phyloP scores from a whole-genome alignment of 495 filamentous ascomycete species.

The Bombardia bombarda region DNA sequence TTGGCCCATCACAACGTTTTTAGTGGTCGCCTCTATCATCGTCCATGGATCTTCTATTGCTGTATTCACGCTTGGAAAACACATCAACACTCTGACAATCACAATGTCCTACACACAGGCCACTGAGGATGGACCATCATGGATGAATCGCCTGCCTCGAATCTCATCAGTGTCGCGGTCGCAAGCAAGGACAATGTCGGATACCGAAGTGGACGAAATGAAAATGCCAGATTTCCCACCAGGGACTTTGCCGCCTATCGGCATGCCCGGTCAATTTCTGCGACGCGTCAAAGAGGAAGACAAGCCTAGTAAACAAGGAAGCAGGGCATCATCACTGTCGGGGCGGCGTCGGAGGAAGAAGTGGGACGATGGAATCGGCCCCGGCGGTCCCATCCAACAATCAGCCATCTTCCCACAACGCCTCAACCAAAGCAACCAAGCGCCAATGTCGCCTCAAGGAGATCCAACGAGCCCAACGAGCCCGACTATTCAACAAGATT shows the following conservation, averaged over 20 bases:
- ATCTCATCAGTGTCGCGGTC: conserved; percentile 82
- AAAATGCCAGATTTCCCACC: conserved; percentile 63
- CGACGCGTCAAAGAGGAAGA: conserved; percentile 77
- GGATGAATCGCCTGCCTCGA: conserved; percentile 91
- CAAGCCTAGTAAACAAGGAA: conserved; percentile 39
- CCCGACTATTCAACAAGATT: conserved; percentile 14
- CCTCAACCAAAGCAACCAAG: conserved; percentile 32
- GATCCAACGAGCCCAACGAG: conserved; percentile 3
- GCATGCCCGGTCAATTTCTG: conserved; percentile 70
- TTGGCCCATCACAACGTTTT: conserved; percentile 93
- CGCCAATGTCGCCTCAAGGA: conserved; percentile 14
- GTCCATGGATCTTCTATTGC: conserved; percentile 97
- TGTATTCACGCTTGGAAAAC: conserved; percentile 96
- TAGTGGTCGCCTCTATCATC: conserved; percentile 89
- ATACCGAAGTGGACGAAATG: conserved; percentile 41
- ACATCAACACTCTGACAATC: conserved; percentile 92
- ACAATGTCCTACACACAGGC: conserved; percentile 92
- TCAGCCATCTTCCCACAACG: conserved; percentile 79
- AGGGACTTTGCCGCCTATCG: conserved; percentile 69
- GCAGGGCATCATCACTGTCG: conserved; percentile 53
- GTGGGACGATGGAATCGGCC: conserved; percentile 64
- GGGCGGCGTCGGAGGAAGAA: conserved; percentile 55
- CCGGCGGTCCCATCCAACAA: conserved; percentile 82
- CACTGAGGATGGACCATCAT: conserved; percentile 80
- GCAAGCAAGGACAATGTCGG: conserved; percentile 64